Evolutionary conservation across 2,329 filamentous ascomycete species (phyloP), one percentile per base, ranked within the genome.

Genomic region (Orbilia quercus): DNA sequence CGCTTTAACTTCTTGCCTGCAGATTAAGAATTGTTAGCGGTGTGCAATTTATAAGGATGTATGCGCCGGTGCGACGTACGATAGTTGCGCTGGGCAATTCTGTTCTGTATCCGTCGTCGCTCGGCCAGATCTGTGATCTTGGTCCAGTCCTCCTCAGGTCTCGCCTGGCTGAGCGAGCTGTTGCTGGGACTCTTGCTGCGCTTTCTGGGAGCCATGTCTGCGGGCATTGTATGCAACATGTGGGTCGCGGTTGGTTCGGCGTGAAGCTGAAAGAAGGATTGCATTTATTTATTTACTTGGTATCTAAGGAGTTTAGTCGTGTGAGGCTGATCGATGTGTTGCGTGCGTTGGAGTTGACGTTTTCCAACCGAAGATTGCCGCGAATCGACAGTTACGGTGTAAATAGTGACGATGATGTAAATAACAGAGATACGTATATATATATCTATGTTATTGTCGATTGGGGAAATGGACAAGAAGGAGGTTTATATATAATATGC

Each of bases 1-100:
- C 90, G 90, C 90, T 95, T 94, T 78, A 94, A 89, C 88, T 94
- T 94, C 88, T 94, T 94, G 86, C 91, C 90, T 92, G 79, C 69
- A 62, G 12, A n/a, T 22, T 42, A 16, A 11, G 44, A 55, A 28
- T n/a, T n/a, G n/a, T n/a, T n/a, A n/a, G n/a, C n/a, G n/a, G n/a
- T n/a, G n/a, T n/a, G n/a, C n/a, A n/a, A n/a, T n/a, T n/a, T n/a
- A n/a, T n/a, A n/a, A n/a, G n/a, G n/a, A n/a, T n/a, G n/a, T n/a
- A n/a, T 38, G 14, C 16, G 7, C 20, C 22, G 45, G 23, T 16
- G 34, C n/a, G 54, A 83, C 85, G 79, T 79, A 88, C 86, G 87
- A 80, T 89, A 89, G 80, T 89, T 89, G 75, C 87, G 84, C 79
- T 90, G 88, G 74, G 88, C 88, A 81, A 90, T 90, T 62, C 88